Evolutionary conservation across 2,329 filamentous ascomycete species (phyloP).

Genomic region (Esteya vermicola): DNA sequence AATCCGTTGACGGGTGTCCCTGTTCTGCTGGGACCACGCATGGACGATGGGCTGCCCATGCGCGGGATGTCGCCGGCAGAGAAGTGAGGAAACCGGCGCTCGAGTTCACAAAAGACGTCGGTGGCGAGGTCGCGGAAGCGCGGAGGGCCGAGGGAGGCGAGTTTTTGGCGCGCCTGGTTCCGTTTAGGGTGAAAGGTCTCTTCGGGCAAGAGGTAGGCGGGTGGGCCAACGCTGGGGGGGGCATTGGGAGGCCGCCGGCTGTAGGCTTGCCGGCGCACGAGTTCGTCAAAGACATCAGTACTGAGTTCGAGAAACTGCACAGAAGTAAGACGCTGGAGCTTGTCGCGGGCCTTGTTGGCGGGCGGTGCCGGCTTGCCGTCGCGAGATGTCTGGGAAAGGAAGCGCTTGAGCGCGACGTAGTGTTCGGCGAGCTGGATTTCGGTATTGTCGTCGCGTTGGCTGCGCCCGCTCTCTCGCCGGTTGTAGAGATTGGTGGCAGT

Average conservation of each 20-base stretch:
- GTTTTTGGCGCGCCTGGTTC: conserved; percentile 91
- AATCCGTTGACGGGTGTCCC: conserved; percentile 47
- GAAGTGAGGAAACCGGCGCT: conserved; percentile 78
- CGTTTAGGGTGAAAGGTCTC: conserved; percentile 88
- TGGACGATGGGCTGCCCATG: conserved; percentile 52
- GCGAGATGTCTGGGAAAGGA: conserved; percentile 53
- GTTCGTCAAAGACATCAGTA: conserved; percentile 93
- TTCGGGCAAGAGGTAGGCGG: conserved; percentile 69
- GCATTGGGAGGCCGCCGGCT: conserved; percentile 39
- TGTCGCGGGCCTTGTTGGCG: conserved; percentile 85
- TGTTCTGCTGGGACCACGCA: conserved; percentile 43
- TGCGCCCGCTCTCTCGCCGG: conserved; percentile 50
- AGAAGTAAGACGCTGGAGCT: conserved; percentile 74
- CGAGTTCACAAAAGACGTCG: conserved; percentile 91
- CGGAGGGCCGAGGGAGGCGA: conserved; percentile 75
- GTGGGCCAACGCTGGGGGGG: conserved; percentile 36
- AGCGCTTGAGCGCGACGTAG: conserved; percentile 65
- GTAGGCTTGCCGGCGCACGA: conserved; percentile 68
- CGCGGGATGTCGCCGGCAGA: conserved; percentile 54
- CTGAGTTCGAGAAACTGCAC: conserved; percentile 96
- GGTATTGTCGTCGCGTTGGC: conserved; percentile 42
- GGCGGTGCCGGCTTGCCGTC: conserved; percentile 63
- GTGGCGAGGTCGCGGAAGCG: conserved; percentile 86
- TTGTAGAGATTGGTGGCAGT: conserved; percentile 60
- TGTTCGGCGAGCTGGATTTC: conserved; percentile 60